Percentiles rank a stretch among this genome's conserved stretches.
phyloP scores from a whole-genome alignment of 305 asterid species.

The Ruellia speciosa region DNA sequence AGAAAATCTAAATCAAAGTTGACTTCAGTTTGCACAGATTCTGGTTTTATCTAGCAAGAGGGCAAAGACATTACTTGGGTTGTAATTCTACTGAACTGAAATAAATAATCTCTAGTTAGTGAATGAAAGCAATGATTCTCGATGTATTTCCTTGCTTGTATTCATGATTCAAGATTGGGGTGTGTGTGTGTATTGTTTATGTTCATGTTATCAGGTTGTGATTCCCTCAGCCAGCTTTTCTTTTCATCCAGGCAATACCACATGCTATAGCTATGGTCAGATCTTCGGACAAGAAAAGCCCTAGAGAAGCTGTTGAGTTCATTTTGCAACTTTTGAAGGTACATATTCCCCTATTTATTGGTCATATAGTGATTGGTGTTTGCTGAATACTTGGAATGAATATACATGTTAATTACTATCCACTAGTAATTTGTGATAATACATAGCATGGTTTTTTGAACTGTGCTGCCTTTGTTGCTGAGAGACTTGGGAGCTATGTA shows the following conservation, averaged over 20 bases:
- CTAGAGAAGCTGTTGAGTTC: constrained; percentile 97
- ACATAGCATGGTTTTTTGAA: not conserved
- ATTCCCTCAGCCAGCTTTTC: constrained; percentile 10
- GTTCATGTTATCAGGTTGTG: constrained; percentile 11
- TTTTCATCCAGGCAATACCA: constrained; percentile 75
- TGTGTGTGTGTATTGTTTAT: not conserved
- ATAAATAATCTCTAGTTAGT: not conserved
- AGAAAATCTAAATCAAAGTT: not conserved
- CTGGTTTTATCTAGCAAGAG: constrained; percentile 13
- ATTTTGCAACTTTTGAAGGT: constrained; percentile 96
- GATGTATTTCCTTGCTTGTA: no score
- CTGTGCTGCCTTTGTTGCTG: not conserved
- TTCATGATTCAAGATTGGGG: no score
- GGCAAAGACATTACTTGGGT: constrained; percentile 14
- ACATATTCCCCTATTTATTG: constrained; percentile 20
- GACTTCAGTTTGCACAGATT: not conserved
- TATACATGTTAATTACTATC: not conserved
- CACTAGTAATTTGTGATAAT: constrained; percentile 2
- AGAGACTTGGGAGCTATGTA: not conserved
- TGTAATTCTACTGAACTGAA: constrained; percentile 14
- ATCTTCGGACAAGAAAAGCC: constrained; percentile 79
- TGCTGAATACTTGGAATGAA: not conserved
- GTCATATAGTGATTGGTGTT: not conserved
- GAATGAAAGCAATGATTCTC: not conserved
- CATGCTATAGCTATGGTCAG: constrained; percentile 88